Evolutionary conservation across 108 stramenopile genomes (phyloP), one percentile per base, ranked within the genome.

Genomic region (Pseudonitzschia multistriata): DNA sequence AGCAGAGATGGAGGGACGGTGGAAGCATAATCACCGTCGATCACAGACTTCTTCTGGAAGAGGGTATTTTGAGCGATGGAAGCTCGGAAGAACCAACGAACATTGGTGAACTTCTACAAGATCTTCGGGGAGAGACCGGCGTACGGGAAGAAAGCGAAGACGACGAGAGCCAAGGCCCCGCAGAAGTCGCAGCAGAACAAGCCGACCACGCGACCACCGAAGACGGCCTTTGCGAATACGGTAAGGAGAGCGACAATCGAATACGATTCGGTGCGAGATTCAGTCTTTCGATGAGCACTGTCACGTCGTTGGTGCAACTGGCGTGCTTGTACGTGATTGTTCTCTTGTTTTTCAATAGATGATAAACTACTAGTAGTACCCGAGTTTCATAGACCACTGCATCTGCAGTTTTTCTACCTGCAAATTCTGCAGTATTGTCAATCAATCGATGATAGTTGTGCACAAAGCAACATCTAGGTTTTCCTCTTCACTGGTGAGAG

Each of bases 1-100:
- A 61, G 48, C 49, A 25, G n/a, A 28, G 4, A 1, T 69, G 60
- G 64, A 31, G 21, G 3, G 37, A 68, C 17, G 83, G 79, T 35
- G 29, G 14, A 59, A 30, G 42, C 5, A 49, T 22, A 0, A 39
- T 76, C n/a, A 55, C 37, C 1, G 71, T 76, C 0, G 71, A 76
- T 68, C 79, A 80, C 60, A 53, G 17, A 21, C 47, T 39, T 29
- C 19, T 79, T 33, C 15, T 74, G 4, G 19, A 66, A 36, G 47
- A 79, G 29, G 66, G 70, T 42, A 62, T 61, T 45, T 17, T 45
- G 42, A 45, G 42, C 42, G 42, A 45, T 45, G 42, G 42, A 13
- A 45, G 5, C 42, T 10, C 17, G 42, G 42, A 45, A 45, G 42
- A 45, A 45, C 13, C 11, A 45, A 45, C 17, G 15, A 17, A 45